Conservation (phyloP, 2,329 filamentous ascomycete species). For the Lachnellula occidentalis region DNA sequence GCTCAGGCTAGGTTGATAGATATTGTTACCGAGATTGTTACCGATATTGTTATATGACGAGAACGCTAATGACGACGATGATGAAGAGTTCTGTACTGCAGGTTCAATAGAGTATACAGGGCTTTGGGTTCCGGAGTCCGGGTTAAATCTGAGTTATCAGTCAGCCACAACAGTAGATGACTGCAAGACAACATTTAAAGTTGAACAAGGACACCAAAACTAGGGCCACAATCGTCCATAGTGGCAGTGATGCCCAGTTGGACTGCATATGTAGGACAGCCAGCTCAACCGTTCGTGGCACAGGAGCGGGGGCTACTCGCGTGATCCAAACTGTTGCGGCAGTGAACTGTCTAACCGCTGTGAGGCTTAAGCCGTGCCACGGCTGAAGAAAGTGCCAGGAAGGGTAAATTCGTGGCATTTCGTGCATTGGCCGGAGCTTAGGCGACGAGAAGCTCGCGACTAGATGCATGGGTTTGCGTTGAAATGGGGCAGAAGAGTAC, state of each 20-base stretch:
- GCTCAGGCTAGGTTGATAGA: constrained; percentile 27
- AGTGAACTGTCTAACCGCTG: constrained; percentile 18
- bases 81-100: constrained; percentile 25
- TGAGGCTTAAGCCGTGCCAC: constrained; percentile 30
- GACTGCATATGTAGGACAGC: constrained; percentile 26
- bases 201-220: constrained; percentile 16
- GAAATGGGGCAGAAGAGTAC: constrained; percentile 11
- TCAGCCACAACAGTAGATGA: constrained; percentile 28
- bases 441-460: constrained; percentile 12
- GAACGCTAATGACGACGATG: constrained; percentile 24
- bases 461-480: constrained; percentile 13
- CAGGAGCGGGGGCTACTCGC: constrained; percentile 26
- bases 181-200: constrained; percentile 27
- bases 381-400: constrained; percentile 14
- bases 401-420: constrained; percentile 27
- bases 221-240: constrained; percentile 8
- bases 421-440: constrained; percentile 15
- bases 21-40: too few relatives aligned
- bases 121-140: constrained; percentile 30
- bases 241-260: constrained; percentile 24
- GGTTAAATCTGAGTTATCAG: constrained; percentile 29
- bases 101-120: constrained; percentile 31
- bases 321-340: constrained; percentile 25
- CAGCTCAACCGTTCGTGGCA: constrained; percentile 25
- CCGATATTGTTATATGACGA: constrained; percentile 27